These are phyloP conservation scores for Aciculoconidium aculeatum DNA, from an alignment of 805 yeast species.

Conservation along the genomic window DNA sequence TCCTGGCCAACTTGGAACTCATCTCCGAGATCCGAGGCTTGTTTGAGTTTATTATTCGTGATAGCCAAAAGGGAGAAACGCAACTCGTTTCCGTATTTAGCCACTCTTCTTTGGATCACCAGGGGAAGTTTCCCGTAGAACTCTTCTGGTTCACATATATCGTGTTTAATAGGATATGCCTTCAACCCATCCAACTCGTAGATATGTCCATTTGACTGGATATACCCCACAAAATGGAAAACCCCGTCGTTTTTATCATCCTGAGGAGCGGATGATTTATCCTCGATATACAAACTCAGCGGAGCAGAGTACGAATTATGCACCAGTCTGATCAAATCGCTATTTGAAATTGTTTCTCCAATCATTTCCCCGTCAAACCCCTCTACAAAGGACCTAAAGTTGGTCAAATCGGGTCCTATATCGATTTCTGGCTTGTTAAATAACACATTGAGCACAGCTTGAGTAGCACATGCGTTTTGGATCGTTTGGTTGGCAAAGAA, in stretches of 20 bases:
- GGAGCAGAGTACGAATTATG: constrained; percentile 63
- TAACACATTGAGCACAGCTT: constrained; percentile 56
- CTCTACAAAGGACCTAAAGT: constrained; percentile 44
- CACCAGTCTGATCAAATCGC: constrained; percentile 47
- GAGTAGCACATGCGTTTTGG: constrained; percentile 71
- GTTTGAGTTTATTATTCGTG: constrained; percentile 43
- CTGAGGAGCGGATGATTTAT: constrained; percentile 14
- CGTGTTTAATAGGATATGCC: constrained; percentile 48
- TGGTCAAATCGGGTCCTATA: constrained; percentile 43
- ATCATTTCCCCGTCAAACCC: constrained; percentile 51
- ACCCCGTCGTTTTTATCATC: constrained; percentile 44
- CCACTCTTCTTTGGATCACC: constrained; percentile 43
- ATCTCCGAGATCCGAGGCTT: constrained; percentile 35
- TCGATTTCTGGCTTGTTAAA: constrained; percentile 38
- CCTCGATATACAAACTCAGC: constrained; percentile 46
- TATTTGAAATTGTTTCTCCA: constrained; percentile 58
- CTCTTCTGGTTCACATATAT: constrained; percentile 33
- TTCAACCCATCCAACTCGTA: constrained; percentile 63
- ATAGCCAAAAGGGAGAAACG: constrained; percentile 54
- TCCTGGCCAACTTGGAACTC: constrained; percentile 33
- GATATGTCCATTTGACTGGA: constrained; percentile 37
- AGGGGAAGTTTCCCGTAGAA: constrained; percentile 37
- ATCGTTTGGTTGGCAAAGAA: constrained; percentile 62
- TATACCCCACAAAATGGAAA: constrained; percentile 57
- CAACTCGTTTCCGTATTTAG: constrained; percentile 44